phyloP scores from a whole-genome alignment of 2,329 filamentous ascomycete genomes.

The Tympanopsis confertula region DNA sequence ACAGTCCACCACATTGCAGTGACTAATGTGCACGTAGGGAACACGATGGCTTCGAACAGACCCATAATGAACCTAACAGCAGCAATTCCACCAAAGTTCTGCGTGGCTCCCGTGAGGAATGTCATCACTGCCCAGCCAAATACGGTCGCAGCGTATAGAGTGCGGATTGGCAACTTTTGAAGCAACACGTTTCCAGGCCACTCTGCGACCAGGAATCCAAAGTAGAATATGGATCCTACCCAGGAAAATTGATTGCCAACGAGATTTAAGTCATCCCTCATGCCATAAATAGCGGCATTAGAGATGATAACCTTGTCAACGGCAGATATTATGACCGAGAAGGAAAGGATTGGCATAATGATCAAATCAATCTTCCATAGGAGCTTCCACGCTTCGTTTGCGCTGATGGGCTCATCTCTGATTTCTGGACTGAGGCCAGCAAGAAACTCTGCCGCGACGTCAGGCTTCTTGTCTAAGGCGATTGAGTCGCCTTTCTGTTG shows the following conservation, averaged over 20 bases:
- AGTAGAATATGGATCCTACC: constrained; percentile 40
- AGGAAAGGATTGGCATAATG: constrained; percentile 21
- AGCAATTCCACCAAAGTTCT: constrained; percentile 2
- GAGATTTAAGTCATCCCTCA: constrained; percentile 43
- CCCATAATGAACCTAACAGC: constrained; percentile 4
- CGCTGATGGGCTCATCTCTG: constrained; percentile 20
- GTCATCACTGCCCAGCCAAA: constrained; percentile 5
- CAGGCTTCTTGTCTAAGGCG: constrained; percentile 5
- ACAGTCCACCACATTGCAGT: constrained; percentile 1
- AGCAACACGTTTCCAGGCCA: constrained; percentile 17
- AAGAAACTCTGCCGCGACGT: constrained; percentile 16
- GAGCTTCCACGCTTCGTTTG: constrained; percentile 16
- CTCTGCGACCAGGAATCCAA: constrained; percentile 24
- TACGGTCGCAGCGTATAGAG: constrained; percentile 2
- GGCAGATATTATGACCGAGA: constrained; percentile 3
- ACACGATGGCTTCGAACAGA: constrained; percentile 2
- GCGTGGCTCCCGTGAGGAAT: neutral
- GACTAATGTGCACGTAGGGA: constrained; percentile 3
- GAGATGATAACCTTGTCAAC: constrained; percentile 38
- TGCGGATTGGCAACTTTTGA: constrained; percentile 12
- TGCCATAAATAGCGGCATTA: constrained; percentile 55
- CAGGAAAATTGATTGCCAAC: constrained; percentile 46
- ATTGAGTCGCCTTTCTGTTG: neutral
- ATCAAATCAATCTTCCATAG: constrained; percentile 22
- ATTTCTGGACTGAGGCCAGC: constrained; percentile 10